Evolutionary conservation across 2,329 filamentous ascomycete species (phyloP).

Genomic region (Colletotrichum sansevieriae): DNA sequence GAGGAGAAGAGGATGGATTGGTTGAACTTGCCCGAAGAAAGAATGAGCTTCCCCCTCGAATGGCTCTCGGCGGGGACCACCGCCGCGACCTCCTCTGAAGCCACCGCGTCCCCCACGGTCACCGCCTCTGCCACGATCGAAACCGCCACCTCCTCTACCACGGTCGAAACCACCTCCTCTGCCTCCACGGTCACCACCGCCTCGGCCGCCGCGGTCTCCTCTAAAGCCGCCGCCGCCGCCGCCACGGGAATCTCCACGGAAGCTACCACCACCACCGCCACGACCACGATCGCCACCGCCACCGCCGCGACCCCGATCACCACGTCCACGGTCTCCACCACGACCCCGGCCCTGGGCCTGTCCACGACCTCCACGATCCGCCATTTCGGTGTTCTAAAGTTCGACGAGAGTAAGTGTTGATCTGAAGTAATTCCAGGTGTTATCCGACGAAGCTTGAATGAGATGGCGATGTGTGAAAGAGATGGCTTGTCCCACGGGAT

Average conservation of each 20-base stretch:
- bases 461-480: neutral
- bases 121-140: constrained; percentile 17
- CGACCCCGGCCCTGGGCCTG: neutral
- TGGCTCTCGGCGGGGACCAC: constrained; percentile 35
- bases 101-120: constrained; percentile 21
- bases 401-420: neutral
- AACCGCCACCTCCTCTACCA: constrained; percentile 25
- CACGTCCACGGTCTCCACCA: constrained; percentile 9
- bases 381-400: constrained; percentile 16
- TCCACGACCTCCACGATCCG: constrained; percentile 36
- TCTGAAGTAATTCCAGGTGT: neutral
- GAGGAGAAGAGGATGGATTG: constrained; percentile 38
- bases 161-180: constrained; percentile 36
- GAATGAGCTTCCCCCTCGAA: constrained; percentile 39
- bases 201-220: constrained; percentile 37
- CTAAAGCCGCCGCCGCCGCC: constrained; percentile 39
- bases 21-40: constrained; percentile 30
- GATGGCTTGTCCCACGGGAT: neutral
- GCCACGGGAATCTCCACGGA: constrained; percentile 37
- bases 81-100: constrained; percentile 41
- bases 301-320: constrained; percentile 27
- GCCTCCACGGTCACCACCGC: constrained; percentile 43
- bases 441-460: neutral
- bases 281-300: constrained; percentile 42
- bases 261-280: constrained; percentile 28